These are phyloP conservation scores for Domatiomyces catenatus DNA, from an alignment of 2,329 filamentous ascomycete species.

Conservation along the genomic window DNA sequence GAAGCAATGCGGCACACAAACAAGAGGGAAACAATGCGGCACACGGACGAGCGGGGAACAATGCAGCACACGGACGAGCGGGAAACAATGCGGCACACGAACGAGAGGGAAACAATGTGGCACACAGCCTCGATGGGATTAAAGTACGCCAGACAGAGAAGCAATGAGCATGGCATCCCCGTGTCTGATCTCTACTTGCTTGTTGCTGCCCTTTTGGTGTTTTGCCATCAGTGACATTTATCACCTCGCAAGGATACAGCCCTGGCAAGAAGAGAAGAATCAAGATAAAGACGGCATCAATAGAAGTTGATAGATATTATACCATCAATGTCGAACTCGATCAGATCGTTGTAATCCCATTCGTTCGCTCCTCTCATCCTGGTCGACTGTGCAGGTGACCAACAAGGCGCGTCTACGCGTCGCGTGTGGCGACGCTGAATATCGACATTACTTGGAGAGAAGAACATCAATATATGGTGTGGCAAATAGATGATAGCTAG, in stretches of 20 bases:
- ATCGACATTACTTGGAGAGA: neutral
- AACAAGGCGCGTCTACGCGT: neutral
- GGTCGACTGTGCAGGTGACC: no score
- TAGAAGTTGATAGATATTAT: neutral
- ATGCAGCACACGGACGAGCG: neutral
- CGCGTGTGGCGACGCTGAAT: neutral
- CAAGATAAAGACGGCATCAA: neutral
- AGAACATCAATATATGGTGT: neutral
- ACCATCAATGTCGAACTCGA: neutral
- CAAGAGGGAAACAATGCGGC: slow-evolving; percentile 6
- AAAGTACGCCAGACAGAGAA: no score
- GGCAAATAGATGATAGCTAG: neutral
- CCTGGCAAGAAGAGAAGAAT: no score
- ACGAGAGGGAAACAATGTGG: neutral
- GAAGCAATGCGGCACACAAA: neutral
- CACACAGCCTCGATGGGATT: slow-evolving; percentile 1
- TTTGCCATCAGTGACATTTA: no score
- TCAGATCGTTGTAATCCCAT: neutral
- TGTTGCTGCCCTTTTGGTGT: no score
- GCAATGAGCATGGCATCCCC: no score
- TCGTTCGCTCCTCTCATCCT: neutral
- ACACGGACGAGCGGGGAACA: slow-evolving; percentile 4
- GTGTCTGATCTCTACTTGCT: no score
- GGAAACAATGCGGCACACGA: no score
- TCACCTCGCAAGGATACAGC: no score